Conservation (phyloP, 345 rosid species). For the Salix brachista region DNA sequence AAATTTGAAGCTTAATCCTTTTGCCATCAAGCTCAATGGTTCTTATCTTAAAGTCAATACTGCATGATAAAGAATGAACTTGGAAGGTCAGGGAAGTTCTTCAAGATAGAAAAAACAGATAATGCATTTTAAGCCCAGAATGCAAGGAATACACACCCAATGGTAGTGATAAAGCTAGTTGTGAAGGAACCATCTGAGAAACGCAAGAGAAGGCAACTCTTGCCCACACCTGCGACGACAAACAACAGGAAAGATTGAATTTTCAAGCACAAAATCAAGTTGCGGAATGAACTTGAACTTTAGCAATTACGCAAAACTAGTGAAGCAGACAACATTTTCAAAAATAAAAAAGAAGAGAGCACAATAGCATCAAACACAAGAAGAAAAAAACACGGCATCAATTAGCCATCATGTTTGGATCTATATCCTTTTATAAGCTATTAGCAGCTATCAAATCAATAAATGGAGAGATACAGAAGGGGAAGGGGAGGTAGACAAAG, state of each 20-base stretch:
- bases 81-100: not conserved
- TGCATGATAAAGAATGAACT: constrained; percentile 23
- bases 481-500: not conserved
- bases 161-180: constrained; percentile 93
- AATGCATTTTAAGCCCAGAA: not conserved
- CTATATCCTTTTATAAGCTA: not conserved
- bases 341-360: too few species aligned
- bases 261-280: not conserved
- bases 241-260: not conserved
- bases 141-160: constrained; percentile 49
- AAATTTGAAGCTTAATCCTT: constrained; percentile 88
- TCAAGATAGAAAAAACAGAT: not conserved
- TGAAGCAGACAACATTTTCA: not conserved
- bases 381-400: not conserved
- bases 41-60: constrained; percentile 95
- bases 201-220: constrained; percentile 91
- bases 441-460: not conserved
- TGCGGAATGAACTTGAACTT: not conserved
- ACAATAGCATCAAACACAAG: not conserved
- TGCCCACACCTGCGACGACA: constrained; percentile 29
- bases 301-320: not conserved
- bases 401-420: not conserved
- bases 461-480: not conserved
- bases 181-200: constrained; percentile 97
- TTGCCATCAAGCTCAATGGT: constrained; percentile 95